Evolutionary conservation across 2,329 filamentous ascomycete species (phyloP).

Genomic region (Alternaria tenuissima): DNA sequence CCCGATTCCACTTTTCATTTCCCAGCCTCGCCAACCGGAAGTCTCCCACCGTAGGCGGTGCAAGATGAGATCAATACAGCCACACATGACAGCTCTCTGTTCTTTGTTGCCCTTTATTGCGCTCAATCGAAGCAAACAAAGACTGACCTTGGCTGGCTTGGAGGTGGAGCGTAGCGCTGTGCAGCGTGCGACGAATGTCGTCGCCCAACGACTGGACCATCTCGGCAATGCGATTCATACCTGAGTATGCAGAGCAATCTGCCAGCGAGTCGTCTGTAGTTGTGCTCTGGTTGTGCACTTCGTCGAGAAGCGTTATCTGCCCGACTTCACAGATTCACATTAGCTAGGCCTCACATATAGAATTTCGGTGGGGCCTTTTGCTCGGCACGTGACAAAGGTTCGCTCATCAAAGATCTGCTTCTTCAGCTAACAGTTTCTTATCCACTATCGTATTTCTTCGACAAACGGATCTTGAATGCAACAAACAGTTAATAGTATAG

Average conservation of each 20-base stretch:
- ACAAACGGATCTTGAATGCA: not conserved
- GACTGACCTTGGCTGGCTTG: slow-evolving; percentile 19
- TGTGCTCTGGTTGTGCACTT: slow-evolving; percentile 1
- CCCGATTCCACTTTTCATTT: slow-evolving; percentile 42
- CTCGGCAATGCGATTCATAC: slow-evolving; percentile 6
- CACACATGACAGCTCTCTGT: slow-evolving; percentile 30
- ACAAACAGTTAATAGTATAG: not conserved
- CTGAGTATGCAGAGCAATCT: slow-evolving; percentile 4
- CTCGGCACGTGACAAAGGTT: not conserved
- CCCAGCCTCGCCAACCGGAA: slow-evolving; percentile 33
- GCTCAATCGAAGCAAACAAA: slow-evolving; percentile 13
- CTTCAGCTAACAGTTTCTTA: not conserved
- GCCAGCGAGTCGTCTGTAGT: not conserved
- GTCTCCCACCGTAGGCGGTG: slow-evolving; percentile 19
- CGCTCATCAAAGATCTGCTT: not conserved
- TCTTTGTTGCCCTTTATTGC: slow-evolving; percentile 8
- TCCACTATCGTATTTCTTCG: not conserved
- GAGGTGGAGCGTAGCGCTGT: slow-evolving; percentile 19
- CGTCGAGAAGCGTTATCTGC: not conserved
- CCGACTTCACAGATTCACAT: not conserved
- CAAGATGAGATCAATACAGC: slow-evolving; percentile 36
- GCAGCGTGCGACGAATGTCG: slow-evolving; percentile 16
- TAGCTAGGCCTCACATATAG: not conserved
- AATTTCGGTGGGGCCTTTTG: not conserved
- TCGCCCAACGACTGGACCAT: slow-evolving; percentile 13